Evolutionary conservation across 148 eudicot species (phyloP).

Genomic region (Arbutus unedo): DNA sequence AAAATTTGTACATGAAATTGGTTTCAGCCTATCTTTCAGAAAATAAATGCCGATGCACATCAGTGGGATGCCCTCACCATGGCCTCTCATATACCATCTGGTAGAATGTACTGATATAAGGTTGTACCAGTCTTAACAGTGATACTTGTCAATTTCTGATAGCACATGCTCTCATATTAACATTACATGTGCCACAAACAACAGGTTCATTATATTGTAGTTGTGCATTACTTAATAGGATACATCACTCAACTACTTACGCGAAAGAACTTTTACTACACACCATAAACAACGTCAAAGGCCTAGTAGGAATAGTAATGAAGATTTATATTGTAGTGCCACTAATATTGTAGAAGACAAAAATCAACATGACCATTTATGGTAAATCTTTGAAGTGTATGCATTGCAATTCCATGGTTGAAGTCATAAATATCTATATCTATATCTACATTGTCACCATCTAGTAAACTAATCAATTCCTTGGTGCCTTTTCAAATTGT

Average conservation of each 20-base stretch:
- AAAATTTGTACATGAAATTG: not conserved
- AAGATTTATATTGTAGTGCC: no score
- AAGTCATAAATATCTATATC: not conserved
- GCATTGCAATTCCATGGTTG: not conserved
- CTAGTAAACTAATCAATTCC: not conserved
- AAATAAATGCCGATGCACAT: not conserved
- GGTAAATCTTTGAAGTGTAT: not conserved
- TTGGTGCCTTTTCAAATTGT: not conserved
- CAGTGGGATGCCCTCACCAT: not conserved
- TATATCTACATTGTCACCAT: not conserved
- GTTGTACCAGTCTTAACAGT: not conserved
- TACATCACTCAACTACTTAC: not conserved
- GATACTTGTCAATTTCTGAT: not conserved
- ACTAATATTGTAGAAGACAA: not conserved
- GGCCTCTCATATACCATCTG: not conserved
- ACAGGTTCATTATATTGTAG: not conserved
- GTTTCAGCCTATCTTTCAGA: not conserved
- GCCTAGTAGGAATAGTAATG: no score
- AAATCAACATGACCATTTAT: not conserved
- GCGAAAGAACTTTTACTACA: not conserved
- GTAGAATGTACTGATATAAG: not conserved
- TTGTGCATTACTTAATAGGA: not conserved
- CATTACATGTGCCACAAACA: not conserved
- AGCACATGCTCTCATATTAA: not conserved
- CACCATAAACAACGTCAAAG: not conserved